Evolutionary conservation across 129 eudicot species (phyloP).

Genomic region (Kitagawia praeruptora): DNA sequence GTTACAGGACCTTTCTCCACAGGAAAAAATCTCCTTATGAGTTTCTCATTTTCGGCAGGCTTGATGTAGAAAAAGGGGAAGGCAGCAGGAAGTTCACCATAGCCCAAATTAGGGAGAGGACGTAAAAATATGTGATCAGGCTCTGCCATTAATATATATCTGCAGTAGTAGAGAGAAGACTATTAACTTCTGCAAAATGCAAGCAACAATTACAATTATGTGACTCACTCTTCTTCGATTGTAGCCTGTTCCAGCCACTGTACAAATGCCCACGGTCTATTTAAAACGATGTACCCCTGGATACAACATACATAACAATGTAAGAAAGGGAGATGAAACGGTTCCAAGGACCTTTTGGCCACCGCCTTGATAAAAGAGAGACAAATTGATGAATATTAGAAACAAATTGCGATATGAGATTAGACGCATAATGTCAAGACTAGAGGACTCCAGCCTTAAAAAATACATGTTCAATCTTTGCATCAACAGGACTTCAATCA

Average conservation of each 20-base stretch:
- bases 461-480: neutral
- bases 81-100: slow-evolving; percentile 57
- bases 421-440: neutral
- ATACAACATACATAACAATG: slow-evolving; percentile 18
- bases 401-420: neutral
- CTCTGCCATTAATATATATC: slow-evolving; percentile 70
- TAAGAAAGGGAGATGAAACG: slow-evolving; percentile 3
- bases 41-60: slow-evolving; percentile 49
- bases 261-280: slow-evolving; percentile 83
- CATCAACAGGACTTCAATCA: neutral
- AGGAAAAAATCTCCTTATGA: slow-evolving; percentile 53
- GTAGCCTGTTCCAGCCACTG: slow-evolving; percentile 63
- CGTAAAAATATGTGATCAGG: slow-evolving; percentile 66
- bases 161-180: slow-evolving; percentile 18
- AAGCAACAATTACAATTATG: neutral
- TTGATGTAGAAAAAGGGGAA: slow-evolving; percentile 63
- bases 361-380: neutral
- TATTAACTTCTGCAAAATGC: neutral
- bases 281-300: slow-evolving; percentile 67
- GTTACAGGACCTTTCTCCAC: slow-evolving; percentile 50
- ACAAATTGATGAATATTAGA: neutral
- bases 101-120: slow-evolving; percentile 64
- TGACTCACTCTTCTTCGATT: slow-evolving; percentile 58
- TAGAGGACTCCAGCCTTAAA: neutral
- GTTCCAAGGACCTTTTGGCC: neutral